A percentile compares a stretch with the other conserved stretches of the same genome.
Conservation (phyloP, 2,329 filamentous ascomycete genomes). For the Mycosphaerella sp. region DNA sequence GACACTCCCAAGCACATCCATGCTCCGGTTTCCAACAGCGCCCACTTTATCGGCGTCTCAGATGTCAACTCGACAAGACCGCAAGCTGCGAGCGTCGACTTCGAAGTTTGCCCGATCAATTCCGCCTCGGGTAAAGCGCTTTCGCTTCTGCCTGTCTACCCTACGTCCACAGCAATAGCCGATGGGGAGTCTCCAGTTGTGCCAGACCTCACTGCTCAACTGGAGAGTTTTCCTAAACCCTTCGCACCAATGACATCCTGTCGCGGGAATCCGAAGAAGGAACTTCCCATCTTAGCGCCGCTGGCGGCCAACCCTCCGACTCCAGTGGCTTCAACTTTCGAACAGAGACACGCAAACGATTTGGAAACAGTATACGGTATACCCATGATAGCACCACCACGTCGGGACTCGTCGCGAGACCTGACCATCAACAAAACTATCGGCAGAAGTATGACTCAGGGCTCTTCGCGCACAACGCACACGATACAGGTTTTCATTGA, state of each 20-base stretch:
- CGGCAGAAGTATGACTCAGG: constrained; percentile 5
- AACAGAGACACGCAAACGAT: background rate
- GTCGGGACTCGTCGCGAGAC: constrained; percentile 12
- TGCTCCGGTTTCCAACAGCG: constrained; percentile 27
- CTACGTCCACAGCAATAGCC: background rate
- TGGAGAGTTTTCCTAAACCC: constrained; percentile 20
- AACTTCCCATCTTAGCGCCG: background rate
- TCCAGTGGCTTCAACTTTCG: background rate
- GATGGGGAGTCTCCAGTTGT: constrained; percentile 6
- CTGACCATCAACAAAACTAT: constrained; percentile 5
- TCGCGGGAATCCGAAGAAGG: background rate
- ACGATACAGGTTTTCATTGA: constrained; percentile 27
- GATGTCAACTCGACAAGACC: background rate
- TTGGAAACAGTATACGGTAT: background rate
- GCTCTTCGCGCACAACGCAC: constrained; percentile 13
- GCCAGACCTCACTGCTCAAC: constrained; percentile 18
- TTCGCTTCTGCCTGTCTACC: background rate
- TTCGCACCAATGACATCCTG: background rate
- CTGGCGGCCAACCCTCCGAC: constrained; percentile 7
- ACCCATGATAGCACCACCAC: constrained; percentile 6
- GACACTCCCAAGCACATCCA: constrained; percentile 16
- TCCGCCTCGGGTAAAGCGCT: background rate
- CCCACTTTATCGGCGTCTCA: constrained; percentile 19
- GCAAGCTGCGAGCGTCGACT: background rate
- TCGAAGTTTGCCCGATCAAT: background rate